These are phyloP conservation scores for Rhizopogon hawkerae DNA, from an alignment of 1,284 basidiomycete genomes.

Conservation along the genomic window DNA sequence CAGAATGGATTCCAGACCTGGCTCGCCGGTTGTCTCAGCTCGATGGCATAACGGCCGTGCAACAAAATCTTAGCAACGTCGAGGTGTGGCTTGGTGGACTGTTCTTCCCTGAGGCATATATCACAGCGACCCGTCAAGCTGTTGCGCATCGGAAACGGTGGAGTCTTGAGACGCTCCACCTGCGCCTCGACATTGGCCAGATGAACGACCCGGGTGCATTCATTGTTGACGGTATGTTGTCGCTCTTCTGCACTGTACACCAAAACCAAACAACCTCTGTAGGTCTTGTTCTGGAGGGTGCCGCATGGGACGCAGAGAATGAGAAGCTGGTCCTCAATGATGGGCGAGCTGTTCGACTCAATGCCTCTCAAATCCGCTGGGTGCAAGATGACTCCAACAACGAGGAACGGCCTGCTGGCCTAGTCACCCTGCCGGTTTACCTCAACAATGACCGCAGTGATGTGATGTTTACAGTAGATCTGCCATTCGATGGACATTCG, in stretches of 20 bases:
- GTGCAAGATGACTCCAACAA: conserved; percentile 52
- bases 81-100: conserved; percentile 87
- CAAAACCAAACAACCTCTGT: conserved; percentile 7
- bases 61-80: conserved; percentile 56
- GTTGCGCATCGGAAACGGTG: conserved; percentile 85
- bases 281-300: conserved; percentile 85
- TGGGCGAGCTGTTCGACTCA: conserved; percentile 68
- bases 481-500: conserved; percentile 64
- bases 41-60: conserved; percentile 61
- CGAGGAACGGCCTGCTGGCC: conserved; percentile 23
- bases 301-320: conserved; percentile 50
- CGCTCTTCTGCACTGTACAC: neutral
- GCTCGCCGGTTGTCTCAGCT: conserved; percentile 73
- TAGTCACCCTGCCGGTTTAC: conserved; percentile 84
- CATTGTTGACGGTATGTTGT: conserved; percentile 70
- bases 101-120: conserved; percentile 93
- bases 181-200: conserved; percentile 74
- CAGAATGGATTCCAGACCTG: conserved; percentile 81
- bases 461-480: conserved; percentile 78
- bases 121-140: conserved; percentile 89
- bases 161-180: conserved; percentile 83
- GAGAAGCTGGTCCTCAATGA: conserved; percentile 72
- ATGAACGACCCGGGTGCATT: conserved; percentile 71
- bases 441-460: conserved; percentile 85
- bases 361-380: conserved; percentile 80